phyloP scores from a whole-genome alignment of 2,329 filamentous ascomycete species.

The Arthrobotrys entomopaga region DNA sequence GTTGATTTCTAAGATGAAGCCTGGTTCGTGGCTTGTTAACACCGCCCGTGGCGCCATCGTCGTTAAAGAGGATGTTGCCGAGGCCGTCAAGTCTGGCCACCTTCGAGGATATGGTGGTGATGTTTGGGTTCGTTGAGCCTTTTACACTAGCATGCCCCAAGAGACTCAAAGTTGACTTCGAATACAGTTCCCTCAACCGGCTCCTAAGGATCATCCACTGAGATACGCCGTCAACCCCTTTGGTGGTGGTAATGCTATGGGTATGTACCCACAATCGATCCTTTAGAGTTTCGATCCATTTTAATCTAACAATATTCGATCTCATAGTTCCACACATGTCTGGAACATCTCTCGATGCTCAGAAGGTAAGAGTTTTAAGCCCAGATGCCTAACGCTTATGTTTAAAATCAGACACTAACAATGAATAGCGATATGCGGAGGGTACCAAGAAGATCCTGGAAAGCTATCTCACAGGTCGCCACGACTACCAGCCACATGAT shows the following conservation, averaged over 20 bases:
- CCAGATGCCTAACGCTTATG: too few relatives aligned
- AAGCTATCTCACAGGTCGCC: conserved; percentile 85
- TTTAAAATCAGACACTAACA: neutral
- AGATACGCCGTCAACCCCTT: conserved; percentile 93
- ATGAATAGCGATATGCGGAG: conserved; percentile 74
- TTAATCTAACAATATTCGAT: neutral
- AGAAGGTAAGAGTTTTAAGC: conserved; percentile 66
- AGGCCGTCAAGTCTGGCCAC: conserved; percentile 89
- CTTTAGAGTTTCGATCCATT: neutral
- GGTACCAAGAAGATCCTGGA: conserved; percentile 90
- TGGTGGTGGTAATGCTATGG: conserved; percentile 96
- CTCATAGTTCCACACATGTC: conserved; percentile 88
- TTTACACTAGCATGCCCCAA: neutral
- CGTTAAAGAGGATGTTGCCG: conserved; percentile 98
- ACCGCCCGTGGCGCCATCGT: conserved; percentile 98
- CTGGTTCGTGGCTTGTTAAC: conserved; percentile 96
- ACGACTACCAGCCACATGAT: conserved; percentile 90
- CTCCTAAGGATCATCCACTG: conserved; percentile 89
- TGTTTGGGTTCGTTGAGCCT: conserved; percentile 55
- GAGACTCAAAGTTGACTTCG: neutral
- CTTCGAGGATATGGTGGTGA: conserved; percentile 78
- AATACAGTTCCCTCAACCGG: conserved; percentile 89
- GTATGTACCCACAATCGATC: conserved; percentile 14
- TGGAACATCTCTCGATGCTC: conserved; percentile 96
- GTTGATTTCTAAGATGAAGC: conserved; percentile 98